Evolutionary conservation across 345 rosid genomes (phyloP).

Genomic region (Salix udensis): DNA sequence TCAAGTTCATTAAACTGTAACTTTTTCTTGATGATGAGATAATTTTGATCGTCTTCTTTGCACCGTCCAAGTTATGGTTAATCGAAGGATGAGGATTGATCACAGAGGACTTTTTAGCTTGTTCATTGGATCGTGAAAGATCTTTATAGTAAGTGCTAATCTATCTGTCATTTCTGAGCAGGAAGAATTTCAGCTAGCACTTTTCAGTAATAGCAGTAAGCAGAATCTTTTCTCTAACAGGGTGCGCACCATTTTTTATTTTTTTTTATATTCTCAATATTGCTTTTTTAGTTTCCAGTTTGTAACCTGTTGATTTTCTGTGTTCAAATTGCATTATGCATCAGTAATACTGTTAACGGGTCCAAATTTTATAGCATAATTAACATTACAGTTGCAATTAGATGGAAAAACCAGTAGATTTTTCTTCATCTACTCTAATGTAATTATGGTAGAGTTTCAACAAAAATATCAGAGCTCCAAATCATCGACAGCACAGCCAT

Average conservation of each 20-base stretch:
- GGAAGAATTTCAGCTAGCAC: constrained; percentile 86
- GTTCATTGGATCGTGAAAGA: neutral
- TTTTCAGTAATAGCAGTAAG: constrained; percentile 62
- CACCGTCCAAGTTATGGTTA: neutral
- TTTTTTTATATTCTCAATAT: neutral
- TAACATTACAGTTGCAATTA: no score
- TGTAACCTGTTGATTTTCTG: neutral
- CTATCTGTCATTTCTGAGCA: constrained; percentile 24
- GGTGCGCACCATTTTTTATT: constrained; percentile 31
- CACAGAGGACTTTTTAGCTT: neutral
- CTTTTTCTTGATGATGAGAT: neutral
- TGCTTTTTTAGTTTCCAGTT: neutral
- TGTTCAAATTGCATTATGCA: neutral
- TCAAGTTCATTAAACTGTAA: neutral
- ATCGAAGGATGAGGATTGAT: neutral
- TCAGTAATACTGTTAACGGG: neutral
- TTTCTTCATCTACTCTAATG: no score
- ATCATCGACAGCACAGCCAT: no score
- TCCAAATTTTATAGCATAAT: no score
- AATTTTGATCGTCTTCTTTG: no score
- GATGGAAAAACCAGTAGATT: no score
- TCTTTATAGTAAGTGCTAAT: neutral
- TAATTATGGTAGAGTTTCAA: no score
- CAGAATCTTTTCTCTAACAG: constrained; percentile 80
- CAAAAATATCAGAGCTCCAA: no score